Conservation (phyloP, 257 asterid species). For the Phtheirospermum japonicum region DNA sequence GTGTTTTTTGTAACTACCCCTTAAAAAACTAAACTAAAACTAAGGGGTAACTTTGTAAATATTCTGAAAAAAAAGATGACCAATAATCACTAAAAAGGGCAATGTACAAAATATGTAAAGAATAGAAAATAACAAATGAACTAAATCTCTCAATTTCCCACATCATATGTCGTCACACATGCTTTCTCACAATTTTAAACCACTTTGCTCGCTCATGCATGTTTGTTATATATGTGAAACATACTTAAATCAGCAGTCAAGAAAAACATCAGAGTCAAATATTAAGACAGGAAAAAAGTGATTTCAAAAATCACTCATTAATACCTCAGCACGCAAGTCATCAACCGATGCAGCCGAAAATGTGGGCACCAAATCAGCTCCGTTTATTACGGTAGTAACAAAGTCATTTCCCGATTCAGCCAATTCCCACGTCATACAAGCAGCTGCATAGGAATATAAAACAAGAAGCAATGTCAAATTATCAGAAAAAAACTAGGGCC, state of each 20-base stretch:
- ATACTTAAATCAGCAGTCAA: not conserved
- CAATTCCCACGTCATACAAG: conserved; percentile 99
- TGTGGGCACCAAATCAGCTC: conserved; percentile 96
- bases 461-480: conserved; percentile 6
- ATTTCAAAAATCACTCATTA: not conserved
- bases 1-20: too few species aligned
- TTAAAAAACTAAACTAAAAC: too few species aligned
- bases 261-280: too few species aligned
- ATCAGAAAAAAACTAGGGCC: conserved; percentile 1
- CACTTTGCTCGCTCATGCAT: not conserved
- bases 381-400: conserved; percentile 79
- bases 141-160: too few species aligned
- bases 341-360: conserved; percentile 97
- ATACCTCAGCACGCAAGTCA: conserved; percentile 95
- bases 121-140: conserved; percentile 2
- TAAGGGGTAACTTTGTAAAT: too few species aligned
- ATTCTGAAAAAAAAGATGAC: not conserved
- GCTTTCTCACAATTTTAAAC: too few species aligned
- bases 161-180: too few species aligned
- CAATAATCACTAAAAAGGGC: not conserved
- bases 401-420: conserved; percentile 88
- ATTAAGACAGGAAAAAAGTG: conserved; percentile 5
- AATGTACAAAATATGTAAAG: not conserved
- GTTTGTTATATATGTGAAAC: not conserved
- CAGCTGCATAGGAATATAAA: conserved; percentile 56